These are phyloP conservation scores for Phytophthora tubulina DNA, from an alignment of 352 stramenopile genomes.

Conservation along the genomic window DNA sequence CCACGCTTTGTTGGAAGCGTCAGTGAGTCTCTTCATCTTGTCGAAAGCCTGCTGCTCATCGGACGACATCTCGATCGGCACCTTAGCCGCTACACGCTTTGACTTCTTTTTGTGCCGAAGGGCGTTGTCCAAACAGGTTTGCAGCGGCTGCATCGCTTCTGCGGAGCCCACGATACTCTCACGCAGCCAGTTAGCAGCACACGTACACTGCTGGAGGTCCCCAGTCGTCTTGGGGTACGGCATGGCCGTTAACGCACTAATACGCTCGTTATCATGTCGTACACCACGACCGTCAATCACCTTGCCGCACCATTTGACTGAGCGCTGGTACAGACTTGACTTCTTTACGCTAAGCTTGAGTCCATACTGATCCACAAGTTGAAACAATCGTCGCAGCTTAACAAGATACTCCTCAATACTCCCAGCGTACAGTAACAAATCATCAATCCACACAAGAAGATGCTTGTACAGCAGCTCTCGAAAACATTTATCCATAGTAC, in stretches of 20 bases:
- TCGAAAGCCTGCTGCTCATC: neutral
- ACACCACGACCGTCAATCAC: neutral
- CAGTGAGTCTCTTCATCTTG: neutral
- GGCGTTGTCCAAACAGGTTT: neutral
- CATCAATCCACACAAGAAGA: slow-evolving; percentile 4
- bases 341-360: slow-evolving; percentile 5
- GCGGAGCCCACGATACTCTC: neutral
- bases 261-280: slow-evolving; percentile 1
- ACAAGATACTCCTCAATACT: neutral
- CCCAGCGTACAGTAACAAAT: neutral
- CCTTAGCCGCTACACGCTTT: neutral
- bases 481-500: slow-evolving; percentile 6
- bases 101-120: neutral
- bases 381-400: neutral
- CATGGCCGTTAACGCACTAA: neutral
- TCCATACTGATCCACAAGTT: neutral
- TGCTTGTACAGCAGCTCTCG: neutral
- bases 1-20: slow-evolving; percentile 3
- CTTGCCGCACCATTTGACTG: neutral
- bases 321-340: neutral
- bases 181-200: neutral
- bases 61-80: neutral
- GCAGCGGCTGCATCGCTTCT: neutral
- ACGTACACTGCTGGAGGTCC: neutral
- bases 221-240: neutral